These are phyloP conservation scores for Sanghuangporus baumii DNA, from an alignment of 1,284 basidiomycete species.

Conservation along the genomic window DNA sequence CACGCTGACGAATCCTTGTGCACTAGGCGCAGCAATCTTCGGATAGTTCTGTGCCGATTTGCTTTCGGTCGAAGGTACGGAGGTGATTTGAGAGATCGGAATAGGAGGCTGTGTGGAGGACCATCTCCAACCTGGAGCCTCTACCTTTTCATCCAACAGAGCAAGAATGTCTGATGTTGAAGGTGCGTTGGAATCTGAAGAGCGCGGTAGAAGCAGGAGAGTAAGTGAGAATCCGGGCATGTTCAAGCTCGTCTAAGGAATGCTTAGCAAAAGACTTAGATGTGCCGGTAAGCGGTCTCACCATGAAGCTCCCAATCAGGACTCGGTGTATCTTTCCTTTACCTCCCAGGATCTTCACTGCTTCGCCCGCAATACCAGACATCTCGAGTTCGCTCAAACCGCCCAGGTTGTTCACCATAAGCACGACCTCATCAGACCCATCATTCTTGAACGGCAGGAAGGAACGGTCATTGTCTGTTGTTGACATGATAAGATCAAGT, in stretches of 20 bases:
- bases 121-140: conserved; percentile 85
- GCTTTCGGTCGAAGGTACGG: conserved; percentile 15
- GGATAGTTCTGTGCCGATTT: conserved; percentile 20
- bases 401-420: conserved; percentile 79
- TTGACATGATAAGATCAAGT: conserved; percentile 68
- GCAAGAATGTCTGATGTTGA: conserved; percentile 54
- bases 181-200: conserved; percentile 32
- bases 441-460: conserved; percentile 75
- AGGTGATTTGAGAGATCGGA: conserved; percentile 18
- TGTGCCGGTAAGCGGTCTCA: conserved; percentile 26
- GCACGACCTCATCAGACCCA: conserved; percentile 59
- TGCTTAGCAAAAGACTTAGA: not conserved
- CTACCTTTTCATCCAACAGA: conserved; percentile 70
- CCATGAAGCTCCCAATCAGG: conserved; percentile 82
- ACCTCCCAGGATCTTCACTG: conserved; percentile 45
- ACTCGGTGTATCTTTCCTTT: conserved; percentile 57
- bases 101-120: conserved; percentile 38
- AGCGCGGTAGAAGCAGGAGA: conserved; percentile 69
- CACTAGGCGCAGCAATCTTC: conserved; percentile 37
- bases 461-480: conserved; percentile 75
- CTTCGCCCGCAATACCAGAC: conserved; percentile 61
- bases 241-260: conserved; percentile 77
- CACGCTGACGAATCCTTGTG: conserved; percentile 45
- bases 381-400: conserved; percentile 86
- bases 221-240: conserved; percentile 95